These are phyloP conservation scores for Barbarea vulgaris DNA, from an alignment of 345 rosid genomes.

Conservation along the genomic window DNA sequence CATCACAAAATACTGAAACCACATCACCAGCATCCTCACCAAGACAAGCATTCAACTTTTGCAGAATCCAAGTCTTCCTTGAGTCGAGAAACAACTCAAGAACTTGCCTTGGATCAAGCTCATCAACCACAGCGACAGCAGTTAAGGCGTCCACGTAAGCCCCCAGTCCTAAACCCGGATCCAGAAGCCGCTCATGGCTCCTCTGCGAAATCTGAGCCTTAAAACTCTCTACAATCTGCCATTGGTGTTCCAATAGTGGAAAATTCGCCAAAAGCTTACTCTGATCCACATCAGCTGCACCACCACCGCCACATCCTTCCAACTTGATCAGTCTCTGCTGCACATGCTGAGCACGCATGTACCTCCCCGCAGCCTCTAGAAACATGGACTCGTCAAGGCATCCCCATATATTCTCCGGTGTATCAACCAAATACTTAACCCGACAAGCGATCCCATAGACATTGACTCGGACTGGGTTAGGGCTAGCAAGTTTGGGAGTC, in stretches of 20 bases:
- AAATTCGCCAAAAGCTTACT: constrained; percentile 66
- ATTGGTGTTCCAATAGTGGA: constrained; percentile 91
- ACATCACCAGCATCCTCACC: constrained; percentile 48
- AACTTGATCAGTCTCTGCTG: constrained; percentile 50
- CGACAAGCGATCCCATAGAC: constrained; percentile 85
- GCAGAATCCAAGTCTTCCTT: constrained; percentile 77
- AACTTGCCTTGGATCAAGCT: constrained; percentile 69
- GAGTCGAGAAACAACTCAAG: constrained; percentile 75
- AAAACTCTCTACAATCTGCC: constrained; percentile 97
- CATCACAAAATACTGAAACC: constrained; percentile 72
- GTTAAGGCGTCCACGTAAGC: constrained; percentile 88
- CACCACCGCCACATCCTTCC: constrained; percentile 32
- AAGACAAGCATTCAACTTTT: constrained; percentile 56
- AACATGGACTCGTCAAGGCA: constrained; percentile 92
- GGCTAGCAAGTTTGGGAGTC: constrained; percentile 48
- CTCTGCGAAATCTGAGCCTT: constrained; percentile 94
- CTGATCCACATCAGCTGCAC: constrained; percentile 47
- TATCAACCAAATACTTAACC: constrained; percentile 86
- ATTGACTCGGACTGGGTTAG: constrained; percentile 44
- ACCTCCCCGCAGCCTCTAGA: constrained; percentile 82
- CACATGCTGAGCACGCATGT: constrained; percentile 81
- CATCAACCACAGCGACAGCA: constrained; percentile 84
- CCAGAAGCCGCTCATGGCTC: constrained; percentile 81
- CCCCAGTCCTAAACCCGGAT: constrained; percentile 58
- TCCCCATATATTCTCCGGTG: constrained; percentile 96